Base-by-base conservation (phyloP, 2,329 filamentous ascomycete genomes). In the Thermoascus crustaceus region DNA sequence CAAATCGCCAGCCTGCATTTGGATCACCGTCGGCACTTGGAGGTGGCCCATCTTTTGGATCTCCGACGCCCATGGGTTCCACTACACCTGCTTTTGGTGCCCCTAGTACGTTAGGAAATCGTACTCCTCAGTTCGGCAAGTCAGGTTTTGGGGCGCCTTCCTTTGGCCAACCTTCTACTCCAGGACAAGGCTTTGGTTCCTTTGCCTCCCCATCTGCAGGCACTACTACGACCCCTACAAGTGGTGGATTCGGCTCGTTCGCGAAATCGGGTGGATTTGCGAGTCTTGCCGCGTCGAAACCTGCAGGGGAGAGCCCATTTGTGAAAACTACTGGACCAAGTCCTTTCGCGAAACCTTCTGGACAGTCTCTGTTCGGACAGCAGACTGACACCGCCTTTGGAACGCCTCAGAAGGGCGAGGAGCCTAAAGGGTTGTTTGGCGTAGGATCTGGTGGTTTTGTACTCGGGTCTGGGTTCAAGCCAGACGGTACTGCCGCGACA, bases 381-480 rank as follows among this genome's bases (percentile, higher is more conserved):
- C 49, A 45, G 27, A 30, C 49, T 24, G 37, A 49, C 31, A 38
- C 38, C 1, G 36, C 54, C 4, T 61, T 62, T 36, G 35, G 32
- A 9, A 18, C 44, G 3, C 31, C 52, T 11, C 49, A 54, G 31
- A 54, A 54, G 18, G 37, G 46, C 10, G 42, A 39, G 4, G 50
- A 50, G 23, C 34, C 54, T 14, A 55, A 53, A 34, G 49, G 48
- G 19, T 34, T 48, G 0, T 60, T 63, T 34, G 57, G 54, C 4
- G 26, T 49, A 17, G 44, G 48, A 5, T 33, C 46, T 9, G 39
- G 48, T 39, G 50, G 50, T n/a, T 71, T 71, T 43, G 53, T 51
- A 5, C 44, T 69, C 14, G 61, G 60, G 2, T 65, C 67, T 16
- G 58, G 58, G 7, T 68, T 70, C 41, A 67, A 67, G 44, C 52